Evolutionary conservation across 2,329 filamentous ascomycete genomes (phyloP), one percentile per base, ranked within the genome.

Genomic region (Huntiella decipiens): DNA sequence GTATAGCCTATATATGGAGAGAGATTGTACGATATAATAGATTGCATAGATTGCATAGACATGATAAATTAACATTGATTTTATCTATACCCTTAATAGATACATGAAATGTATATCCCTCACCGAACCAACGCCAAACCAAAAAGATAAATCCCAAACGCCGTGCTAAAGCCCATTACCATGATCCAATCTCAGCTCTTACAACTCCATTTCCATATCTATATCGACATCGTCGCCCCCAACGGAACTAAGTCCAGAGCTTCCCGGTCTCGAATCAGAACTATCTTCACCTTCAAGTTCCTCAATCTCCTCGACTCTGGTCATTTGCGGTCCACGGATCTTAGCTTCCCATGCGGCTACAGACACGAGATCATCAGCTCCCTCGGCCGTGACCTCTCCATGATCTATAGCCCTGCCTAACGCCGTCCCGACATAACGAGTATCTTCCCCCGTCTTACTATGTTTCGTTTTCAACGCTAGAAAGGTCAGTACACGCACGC

Each of bases 381-480:
- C 48, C 58, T 93, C 86, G 44, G 93, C 79, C 44, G 78, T 67
- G 22, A 94, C 65, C 5, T 79, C 73, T 55, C 74, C 75, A 47
- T 78, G 72, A 53, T 93, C 84, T 42, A 71, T 71, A 38, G 70
- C 67, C 52, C 78, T 78, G 3, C 88, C 88, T 8, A 96, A 67
- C 0, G 91, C 72, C 0, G 88, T 94, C 28, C 84, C 85, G 53
- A 80, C 75, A 59, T 85, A 93, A 55, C 88, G 79, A 7, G 79
- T 79, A 56, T 93, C 86, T 56, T 92, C 85, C 51, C 82, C 83
- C 1, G 81, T 82, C 55, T 91, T 92, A 63, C 79, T 86, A 60
- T 93, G 83, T 57, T 92, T 94, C 63, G 87, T 91, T 62, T 93
- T 95, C 37, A 96, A 65, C 4, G 77, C 81, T 82, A 22, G 10